Evolutionary conservation across 2,329 filamentous ascomycete genomes (phyloP).

Genomic region (Penicillium vulpinum): DNA sequence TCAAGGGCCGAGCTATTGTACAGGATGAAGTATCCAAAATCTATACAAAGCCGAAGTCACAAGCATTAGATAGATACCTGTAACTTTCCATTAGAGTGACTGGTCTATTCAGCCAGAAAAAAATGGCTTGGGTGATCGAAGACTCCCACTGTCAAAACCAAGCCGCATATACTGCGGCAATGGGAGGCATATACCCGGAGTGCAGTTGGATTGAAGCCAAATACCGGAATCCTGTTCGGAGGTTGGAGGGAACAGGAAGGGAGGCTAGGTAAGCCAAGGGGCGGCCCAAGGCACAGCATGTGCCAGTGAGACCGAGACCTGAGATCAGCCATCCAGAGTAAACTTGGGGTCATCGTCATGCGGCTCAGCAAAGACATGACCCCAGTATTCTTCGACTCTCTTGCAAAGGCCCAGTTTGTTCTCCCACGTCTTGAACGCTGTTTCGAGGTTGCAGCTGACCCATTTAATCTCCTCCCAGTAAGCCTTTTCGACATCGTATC

Average conservation of each 20-base stretch:
- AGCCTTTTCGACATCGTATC: slow-evolving; percentile 40
- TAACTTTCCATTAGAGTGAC: neutral
- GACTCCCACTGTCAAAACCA: neutral
- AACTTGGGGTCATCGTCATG: slow-evolving; percentile 37
- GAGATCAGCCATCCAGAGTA: slow-evolving; percentile 21
- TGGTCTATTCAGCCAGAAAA: neutral
- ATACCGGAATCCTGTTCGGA: neutral
- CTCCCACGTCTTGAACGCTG: slow-evolving; percentile 37
- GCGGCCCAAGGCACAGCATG: neutral
- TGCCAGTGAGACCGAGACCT: neutral
- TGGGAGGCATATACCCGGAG: neutral
- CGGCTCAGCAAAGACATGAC: slow-evolving; percentile 36
- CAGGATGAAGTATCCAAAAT: neutral
- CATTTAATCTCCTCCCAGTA: slow-evolving; percentile 46
- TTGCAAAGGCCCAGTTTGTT: slow-evolving; percentile 33
- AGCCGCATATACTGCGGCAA: neutral
- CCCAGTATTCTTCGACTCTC: slow-evolving; percentile 36
- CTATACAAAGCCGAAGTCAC: neutral
- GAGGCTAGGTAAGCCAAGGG: neutral
- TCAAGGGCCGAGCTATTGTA: neutral
- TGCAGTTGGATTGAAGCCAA: neutral
- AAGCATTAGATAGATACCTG: neutral
- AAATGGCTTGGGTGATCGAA: neutral
- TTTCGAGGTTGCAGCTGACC: slow-evolving; percentile 41
- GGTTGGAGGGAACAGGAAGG: neutral